Conservation (phyloP, 768 basidiomycete genomes). For the Boletus tomentosulus region DNA sequence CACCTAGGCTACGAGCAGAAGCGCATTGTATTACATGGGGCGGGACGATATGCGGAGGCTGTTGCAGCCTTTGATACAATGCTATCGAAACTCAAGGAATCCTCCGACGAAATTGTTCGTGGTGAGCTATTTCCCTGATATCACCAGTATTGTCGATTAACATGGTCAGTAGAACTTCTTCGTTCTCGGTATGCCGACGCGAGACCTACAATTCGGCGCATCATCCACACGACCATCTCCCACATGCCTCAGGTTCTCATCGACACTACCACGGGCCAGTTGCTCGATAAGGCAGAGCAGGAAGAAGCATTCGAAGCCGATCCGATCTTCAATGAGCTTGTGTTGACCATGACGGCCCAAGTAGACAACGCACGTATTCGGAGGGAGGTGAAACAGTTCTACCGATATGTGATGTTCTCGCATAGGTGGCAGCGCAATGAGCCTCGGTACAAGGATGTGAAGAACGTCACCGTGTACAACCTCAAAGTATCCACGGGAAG, state of each 20-base stretch:
- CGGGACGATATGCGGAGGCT: background rate
- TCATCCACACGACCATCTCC: background rate
- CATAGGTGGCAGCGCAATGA: background rate
- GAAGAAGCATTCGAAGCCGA: background rate
- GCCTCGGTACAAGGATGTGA: background rate
- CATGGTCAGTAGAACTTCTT: background rate
- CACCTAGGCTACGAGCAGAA: background rate
- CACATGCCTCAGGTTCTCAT: background rate
- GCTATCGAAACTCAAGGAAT: background rate
- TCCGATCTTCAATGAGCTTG: background rate
- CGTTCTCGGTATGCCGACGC: background rate
- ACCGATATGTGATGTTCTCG: background rate
- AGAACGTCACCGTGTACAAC: conserved; percentile 2
- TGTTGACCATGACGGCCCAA: background rate
- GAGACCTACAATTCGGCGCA: background rate
- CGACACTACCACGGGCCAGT: background rate
- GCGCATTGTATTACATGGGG: background rate
- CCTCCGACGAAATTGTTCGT: background rate
- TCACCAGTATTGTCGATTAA: background rate
- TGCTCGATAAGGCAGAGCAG: background rate
- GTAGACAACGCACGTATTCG: background rate
- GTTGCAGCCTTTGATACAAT: background rate
- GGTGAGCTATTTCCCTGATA: background rate
- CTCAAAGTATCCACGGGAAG: background rate
- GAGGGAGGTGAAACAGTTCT: background rate